Evolutionary conservation across 139 green algal genomes (phyloP).

Genomic region (Chlorella sp.): DNA sequence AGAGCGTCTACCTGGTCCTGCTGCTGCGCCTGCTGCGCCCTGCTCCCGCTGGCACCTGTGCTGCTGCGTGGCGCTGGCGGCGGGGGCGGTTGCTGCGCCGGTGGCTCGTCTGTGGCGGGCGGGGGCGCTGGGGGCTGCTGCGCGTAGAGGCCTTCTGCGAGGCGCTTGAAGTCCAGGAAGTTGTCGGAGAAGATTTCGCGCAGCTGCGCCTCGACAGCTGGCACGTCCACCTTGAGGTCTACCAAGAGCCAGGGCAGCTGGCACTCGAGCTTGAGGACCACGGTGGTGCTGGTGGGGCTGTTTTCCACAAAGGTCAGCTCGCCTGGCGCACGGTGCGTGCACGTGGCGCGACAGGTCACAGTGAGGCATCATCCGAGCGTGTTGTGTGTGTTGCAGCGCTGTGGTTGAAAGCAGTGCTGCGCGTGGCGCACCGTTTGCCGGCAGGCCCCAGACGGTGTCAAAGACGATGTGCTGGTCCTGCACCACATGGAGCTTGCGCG

Average conservation of each 20-base stretch:
- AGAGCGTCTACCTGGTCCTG: too few relatives aligned
- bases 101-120: too few relatives aligned
- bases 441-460: constrained; percentile 43
- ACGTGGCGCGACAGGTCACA: too few relatives aligned
- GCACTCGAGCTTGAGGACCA: constrained; percentile 26
- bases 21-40: too few relatives aligned
- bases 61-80: too few relatives aligned
- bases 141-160: constrained; percentile 10
- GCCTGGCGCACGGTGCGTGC: constrained; percentile 10
- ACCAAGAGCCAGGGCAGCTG: constrained; percentile 30
- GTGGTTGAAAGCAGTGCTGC: too few relatives aligned
- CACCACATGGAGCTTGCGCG: constrained; percentile 26
- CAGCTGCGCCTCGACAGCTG: constrained; percentile 35
- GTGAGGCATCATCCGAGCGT: too few relatives aligned
- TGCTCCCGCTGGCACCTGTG: too few relatives aligned
- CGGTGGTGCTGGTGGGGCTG: constrained; percentile 1
- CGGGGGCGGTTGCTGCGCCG: too few relatives aligned
- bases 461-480: constrained; percentile 35
- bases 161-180: constrained; percentile 20
- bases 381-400: too few relatives aligned
- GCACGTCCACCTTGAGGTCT: constrained; percentile 20
- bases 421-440: constrained; percentile 35
- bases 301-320: constrained; percentile 6
- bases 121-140: neutral
- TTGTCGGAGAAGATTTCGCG: constrained; percentile 36